These are phyloP conservation scores for Hypoxylon fuscum DNA, from an alignment of 495 filamentous ascomycete species.

Conservation along the genomic window DNA sequence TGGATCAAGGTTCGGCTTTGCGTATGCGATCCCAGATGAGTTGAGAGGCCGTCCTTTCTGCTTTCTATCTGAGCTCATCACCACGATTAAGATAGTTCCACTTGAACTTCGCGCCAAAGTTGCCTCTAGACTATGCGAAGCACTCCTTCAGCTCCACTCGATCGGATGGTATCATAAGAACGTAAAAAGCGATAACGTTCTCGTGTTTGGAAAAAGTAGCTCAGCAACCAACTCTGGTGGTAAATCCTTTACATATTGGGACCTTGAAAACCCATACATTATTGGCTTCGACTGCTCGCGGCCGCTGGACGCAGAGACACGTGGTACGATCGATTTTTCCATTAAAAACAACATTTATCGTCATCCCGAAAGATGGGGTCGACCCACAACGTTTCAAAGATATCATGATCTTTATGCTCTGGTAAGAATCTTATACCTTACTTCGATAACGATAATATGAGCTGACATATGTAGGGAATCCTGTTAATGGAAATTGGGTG, in stretches of 20 bases:
- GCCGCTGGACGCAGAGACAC: background rate
- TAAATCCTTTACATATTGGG: background rate
- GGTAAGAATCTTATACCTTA: no score
- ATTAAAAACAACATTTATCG: background rate
- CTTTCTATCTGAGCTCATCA: background rate
- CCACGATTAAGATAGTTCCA: background rate
- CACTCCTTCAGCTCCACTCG: background rate
- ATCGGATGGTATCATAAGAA: background rate
- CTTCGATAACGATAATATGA: background rate
- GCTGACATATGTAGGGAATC: background rate
- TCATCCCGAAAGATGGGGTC: background rate
- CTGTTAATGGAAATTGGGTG: background rate
- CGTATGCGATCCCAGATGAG: background rate
- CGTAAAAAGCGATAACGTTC: background rate
- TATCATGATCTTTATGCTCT: background rate
- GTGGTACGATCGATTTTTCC: background rate
- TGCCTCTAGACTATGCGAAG: background rate
- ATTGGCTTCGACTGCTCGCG: background rate
- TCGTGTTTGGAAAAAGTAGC: background rate
- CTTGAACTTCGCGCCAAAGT: background rate
- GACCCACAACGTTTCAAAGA: background rate
- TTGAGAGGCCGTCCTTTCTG: background rate
- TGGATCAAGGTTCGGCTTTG: background rate
- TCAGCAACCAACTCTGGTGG: background rate
- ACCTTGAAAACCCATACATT: background rate